Conservation (phyloP, 306 rosid genomes). For the Vachellia collinsii region DNA sequence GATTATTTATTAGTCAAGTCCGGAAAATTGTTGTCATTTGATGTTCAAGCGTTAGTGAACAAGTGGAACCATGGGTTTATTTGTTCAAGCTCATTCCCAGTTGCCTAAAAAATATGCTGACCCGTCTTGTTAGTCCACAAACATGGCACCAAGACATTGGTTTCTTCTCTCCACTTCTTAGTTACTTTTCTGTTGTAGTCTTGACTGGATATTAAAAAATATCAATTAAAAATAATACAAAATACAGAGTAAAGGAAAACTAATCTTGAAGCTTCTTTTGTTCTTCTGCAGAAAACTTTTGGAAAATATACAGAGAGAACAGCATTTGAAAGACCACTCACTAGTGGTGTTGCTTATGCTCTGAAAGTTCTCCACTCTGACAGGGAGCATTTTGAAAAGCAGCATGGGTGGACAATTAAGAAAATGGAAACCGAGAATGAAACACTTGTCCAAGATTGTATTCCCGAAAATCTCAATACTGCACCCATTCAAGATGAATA, state of each 20-base stretch:
- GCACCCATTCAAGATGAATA: conserved; percentile 97
- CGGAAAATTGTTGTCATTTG: not conserved
- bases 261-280: conserved; percentile 31
- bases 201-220: not conserved
- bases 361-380: conserved; percentile 82
- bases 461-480: conserved; percentile 85
- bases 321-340: conserved; percentile 91
- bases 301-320: conserved; percentile 92
- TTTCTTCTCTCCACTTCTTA: conserved; percentile 5
- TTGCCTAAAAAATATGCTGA: conserved; percentile 4
- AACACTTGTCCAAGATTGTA: conserved; percentile 87
- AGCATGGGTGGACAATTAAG: conserved; percentile 90
- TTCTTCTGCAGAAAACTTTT: conserved; percentile 71
- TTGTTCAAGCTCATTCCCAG: not conserved
- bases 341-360: conserved; percentile 98
- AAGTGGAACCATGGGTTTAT: not conserved
- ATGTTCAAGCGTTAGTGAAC: not conserved
- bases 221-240: not conserved
- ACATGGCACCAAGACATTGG: not conserved
- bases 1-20: not conserved
- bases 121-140: not conserved
- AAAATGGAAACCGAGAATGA: conserved; percentile 92
- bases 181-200: conserved; percentile 15
- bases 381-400: conserved; percentile 76
- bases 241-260: conserved; percentile 1